phyloP scores from a whole-genome alignment of 2,329 filamentous ascomycete species.

The Teratosphaeria epicoccoides region DNA sequence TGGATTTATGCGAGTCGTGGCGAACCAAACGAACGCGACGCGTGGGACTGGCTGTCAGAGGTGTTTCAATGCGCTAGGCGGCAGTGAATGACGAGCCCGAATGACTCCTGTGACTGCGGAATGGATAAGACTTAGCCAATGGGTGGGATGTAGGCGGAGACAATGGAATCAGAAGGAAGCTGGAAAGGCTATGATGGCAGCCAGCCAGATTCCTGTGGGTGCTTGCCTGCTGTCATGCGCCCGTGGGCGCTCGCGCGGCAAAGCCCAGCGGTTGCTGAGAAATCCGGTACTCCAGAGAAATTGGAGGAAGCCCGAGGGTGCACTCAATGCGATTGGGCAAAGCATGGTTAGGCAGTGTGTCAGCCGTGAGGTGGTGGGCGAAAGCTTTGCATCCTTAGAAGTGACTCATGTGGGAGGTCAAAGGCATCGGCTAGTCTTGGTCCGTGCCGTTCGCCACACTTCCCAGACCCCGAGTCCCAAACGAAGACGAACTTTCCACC shows the following conservation, averaged over 20 bases:
- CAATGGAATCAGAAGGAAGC: slow-evolving; percentile 1
- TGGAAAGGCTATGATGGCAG: not conserved
- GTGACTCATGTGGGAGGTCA: not conserved
- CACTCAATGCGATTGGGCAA: not conserved
- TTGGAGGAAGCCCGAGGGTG: not conserved
- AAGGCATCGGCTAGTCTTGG: not conserved
- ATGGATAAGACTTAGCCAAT: slow-evolving; percentile 1
- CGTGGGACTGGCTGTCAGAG: not conserved
- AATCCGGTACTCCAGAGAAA: not conserved
- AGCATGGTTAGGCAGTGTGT: not conserved
- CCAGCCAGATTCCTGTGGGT: not conserved
- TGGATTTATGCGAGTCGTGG: not conserved
- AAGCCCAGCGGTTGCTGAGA: not conserved
- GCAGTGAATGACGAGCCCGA: slow-evolving; percentile 1
- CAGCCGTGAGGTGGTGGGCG: not conserved
- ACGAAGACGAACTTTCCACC: not conserved
- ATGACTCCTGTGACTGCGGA: not conserved
- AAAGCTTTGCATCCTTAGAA: not conserved
- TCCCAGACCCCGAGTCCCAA: not conserved
- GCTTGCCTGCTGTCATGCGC: not conserved
- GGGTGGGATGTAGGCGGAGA: not conserved
- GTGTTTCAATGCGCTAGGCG: slow-evolving; percentile 2
- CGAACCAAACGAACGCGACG: slow-evolving; percentile 1
- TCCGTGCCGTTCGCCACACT: not conserved
- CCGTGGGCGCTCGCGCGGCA: not conserved